Evolutionary conservation across 768 basidiomycete genomes (phyloP).

Genomic region (Mycena galericulata): DNA sequence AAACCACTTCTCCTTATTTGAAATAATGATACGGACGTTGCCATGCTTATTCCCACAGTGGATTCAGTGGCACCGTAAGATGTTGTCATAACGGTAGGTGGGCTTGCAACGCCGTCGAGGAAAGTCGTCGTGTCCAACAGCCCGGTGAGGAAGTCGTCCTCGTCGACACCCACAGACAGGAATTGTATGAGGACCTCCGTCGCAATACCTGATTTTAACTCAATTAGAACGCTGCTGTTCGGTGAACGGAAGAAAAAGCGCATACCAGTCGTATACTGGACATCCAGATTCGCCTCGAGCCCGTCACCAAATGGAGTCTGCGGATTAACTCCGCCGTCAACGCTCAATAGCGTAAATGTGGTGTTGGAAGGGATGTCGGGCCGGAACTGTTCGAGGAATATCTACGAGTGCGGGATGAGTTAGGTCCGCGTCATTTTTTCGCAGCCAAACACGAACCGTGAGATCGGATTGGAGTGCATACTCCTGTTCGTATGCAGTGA

Average conservation of each 20-base stretch:
- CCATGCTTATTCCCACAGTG: constrained; percentile 12
- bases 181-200: constrained; percentile 6
- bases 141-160: background rate
- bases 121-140: constrained; percentile 14
- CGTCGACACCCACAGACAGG: constrained; percentile 14
- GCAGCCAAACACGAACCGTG: constrained; percentile 12
- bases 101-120: constrained; percentile 1
- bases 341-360: constrained; percentile 35
- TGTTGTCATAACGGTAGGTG: constrained; percentile 17
- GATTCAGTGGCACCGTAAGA: constrained; percentile 8
- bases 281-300: constrained; percentile 14
- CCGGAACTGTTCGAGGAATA: constrained; percentile 35
- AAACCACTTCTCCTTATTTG: too few species aligned
- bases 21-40: constrained; percentile 5
- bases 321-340: constrained; percentile 40
- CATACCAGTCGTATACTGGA: constrained; percentile 33
- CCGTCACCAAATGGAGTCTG: constrained; percentile 25
- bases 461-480: constrained; percentile 27
- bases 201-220: constrained; percentile 12
- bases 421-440: background rate
- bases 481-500: constrained; percentile 34
- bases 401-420: constrained; percentile 10
- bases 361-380: too few species aligned
- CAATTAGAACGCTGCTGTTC: too few species aligned
- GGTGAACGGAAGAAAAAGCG: background rate